Base-by-base conservation (phyloP, 495 filamentous ascomycete species). In the Amniculicola lignicola region DNA sequence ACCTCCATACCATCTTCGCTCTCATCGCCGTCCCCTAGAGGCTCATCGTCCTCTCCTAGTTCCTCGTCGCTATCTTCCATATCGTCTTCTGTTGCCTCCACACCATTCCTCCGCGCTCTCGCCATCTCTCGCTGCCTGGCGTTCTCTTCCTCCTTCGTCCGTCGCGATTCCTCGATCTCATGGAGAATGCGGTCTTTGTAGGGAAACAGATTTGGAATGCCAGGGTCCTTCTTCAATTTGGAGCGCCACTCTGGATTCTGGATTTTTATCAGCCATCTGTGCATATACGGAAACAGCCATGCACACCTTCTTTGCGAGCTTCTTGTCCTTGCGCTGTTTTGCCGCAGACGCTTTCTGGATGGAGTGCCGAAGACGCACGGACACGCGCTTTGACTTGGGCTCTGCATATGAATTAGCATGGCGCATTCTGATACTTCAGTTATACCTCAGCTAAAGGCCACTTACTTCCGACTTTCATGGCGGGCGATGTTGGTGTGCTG, bases 191-290 rank as follows among this genome's bases (percentile, higher is more conserved):
- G 89, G 66, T 96, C 94, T 74, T 98, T 98, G 80, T 91, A 95
- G 11, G 93, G 93, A 74, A 96, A 98, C 22, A 96, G 79, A 67
- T 96, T 98, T 43, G 93, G 93, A 46, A 98, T 96, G 52, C 92
- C 92, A 31, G 90, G 90, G 69, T 95, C 92, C 73, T 97, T 97
- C 82, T 95, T 96, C 53, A 95, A 69, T 69, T 87, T 86, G 59
- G 88, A 92, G 54, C 84, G 81, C 86, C 92, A 96, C 86, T 95
- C 81, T 16, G 94, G 94, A 71, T 96, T 94, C 83, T 85, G 36
- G 45, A 16, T 23, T 37, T 24, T 7, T 41, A 19, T 15, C 2
- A 22, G 14, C 10, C 6, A 9, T n/a, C 7, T n/a, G 29, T 33
- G 29, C 7, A 42, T 16, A 31, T 10, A 23, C 23, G 16, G 31